Percentiles rank a stretch among this genome's conserved stretches.
phyloP scores from a whole-genome alignment of 2,329 filamentous ascomycete genomes.

The Xylariaceae sp. region DNA sequence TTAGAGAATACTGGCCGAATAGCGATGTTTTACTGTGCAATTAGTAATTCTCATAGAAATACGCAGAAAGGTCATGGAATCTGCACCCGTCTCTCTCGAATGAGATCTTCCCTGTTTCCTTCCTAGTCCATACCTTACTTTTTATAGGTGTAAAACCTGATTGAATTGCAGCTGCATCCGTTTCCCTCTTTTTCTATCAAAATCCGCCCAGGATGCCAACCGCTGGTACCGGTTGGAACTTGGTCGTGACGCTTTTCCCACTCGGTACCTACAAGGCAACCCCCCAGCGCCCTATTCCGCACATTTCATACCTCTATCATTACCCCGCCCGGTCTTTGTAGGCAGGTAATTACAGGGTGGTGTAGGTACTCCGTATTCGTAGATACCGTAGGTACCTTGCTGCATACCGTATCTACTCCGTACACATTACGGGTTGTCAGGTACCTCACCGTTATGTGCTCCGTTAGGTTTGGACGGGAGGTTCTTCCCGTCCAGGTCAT shows the following conservation, averaged over 20 bases:
- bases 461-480: not conserved
- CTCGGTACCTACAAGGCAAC: not conserved
- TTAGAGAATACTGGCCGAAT: too few species aligned
- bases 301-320: not conserved
- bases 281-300: not conserved
- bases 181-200: not conserved
- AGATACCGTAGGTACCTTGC: too few species aligned
- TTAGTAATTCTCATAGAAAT: too few species aligned
- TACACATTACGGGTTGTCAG: not conserved
- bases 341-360: not conserved
- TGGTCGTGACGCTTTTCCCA: not conserved
- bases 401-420: too few species aligned
- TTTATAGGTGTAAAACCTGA: not conserved
- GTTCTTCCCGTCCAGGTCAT: conserved; percentile 11
- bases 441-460: not conserved
- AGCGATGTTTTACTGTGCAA: too few species aligned
- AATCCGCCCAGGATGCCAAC: not conserved
- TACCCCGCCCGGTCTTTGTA: not conserved
- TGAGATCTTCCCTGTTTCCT: too few species aligned
- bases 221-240: not conserved
- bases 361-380: not conserved
- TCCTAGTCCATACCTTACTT: not conserved
- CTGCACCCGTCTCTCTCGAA: too few species aligned
- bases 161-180: not conserved
- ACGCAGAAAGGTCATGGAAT: too few species aligned